These are phyloP conservation scores for Aspergillus panamensis DNA, from an alignment of 495 filamentous ascomycete species.

Conservation along the genomic window DNA sequence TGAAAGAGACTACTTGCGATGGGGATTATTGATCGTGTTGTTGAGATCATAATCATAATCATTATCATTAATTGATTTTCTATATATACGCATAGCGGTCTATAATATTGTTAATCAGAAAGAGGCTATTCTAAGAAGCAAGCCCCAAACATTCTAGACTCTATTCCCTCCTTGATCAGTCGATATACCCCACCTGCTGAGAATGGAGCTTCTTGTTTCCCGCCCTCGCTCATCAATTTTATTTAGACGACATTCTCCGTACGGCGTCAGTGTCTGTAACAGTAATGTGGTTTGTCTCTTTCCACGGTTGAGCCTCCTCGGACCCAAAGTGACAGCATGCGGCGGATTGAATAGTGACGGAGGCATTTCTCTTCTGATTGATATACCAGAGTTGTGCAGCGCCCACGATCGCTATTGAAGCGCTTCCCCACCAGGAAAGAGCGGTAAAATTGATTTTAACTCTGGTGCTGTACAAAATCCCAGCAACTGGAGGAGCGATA, in stretches of 20 bases:
- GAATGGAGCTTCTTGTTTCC: not conserved
- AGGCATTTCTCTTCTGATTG: slow-evolving; percentile 45
- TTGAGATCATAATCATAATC: too few relatives aligned
- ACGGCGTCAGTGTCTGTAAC: slow-evolving; percentile 30
- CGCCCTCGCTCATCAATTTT: not conserved
- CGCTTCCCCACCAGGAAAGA: slow-evolving; percentile 75
- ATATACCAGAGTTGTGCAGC: slow-evolving; percentile 67
- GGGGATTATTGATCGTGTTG: too few relatives aligned
- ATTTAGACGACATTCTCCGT: not conserved
- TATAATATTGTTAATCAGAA: too few relatives aligned
- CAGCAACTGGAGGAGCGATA: slow-evolving; percentile 70
- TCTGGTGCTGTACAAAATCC: slow-evolving; percentile 68
- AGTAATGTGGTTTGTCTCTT: slow-evolving; percentile 39
- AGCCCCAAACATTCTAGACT: too few relatives aligned
- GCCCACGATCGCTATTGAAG: slow-evolving; percentile 64
- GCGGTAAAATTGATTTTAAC: slow-evolving; percentile 65
- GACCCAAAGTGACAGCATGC: slow-evolving; percentile 28
- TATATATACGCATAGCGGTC: too few relatives aligned
- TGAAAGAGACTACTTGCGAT: too few relatives aligned
- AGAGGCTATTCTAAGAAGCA: too few relatives aligned
- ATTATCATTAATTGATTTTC: too few relatives aligned
- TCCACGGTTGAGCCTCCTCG: slow-evolving; percentile 22
- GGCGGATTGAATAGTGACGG: slow-evolving; percentile 33
- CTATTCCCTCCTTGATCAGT: too few relatives aligned
- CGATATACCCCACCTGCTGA: not conserved